Percentiles rank a stretch among this genome's conserved stretches.
Evolutionary conservation across 108 stramenopile genomes (phyloP).

Genomic region (Nannochloropsis oceanica): DNA sequence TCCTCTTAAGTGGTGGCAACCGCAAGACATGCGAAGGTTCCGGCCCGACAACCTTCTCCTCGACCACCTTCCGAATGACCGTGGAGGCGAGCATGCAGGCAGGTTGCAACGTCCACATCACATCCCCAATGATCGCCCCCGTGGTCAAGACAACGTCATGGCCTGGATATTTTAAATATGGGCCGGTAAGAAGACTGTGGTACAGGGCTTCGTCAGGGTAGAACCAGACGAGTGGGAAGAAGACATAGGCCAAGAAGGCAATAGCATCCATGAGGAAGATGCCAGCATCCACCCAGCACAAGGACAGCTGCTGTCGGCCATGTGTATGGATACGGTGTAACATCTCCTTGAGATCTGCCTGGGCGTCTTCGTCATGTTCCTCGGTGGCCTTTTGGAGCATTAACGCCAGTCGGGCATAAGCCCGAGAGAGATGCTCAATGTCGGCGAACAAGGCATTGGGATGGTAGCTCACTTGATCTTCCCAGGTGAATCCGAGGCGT

Average conservation of each 20-base stretch:
- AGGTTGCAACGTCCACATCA: background rate
- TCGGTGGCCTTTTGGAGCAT: background rate
- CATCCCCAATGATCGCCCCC: background rate
- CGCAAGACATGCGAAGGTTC: background rate
- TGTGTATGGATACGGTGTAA: background rate
- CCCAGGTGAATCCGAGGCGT: background rate
- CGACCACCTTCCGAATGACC: background rate
- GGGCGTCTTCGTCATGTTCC: background rate
- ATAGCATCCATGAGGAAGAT: background rate
- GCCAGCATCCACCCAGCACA: background rate
- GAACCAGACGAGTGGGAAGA: background rate
- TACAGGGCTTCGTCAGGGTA: background rate
- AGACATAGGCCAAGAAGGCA: background rate
- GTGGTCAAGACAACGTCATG: background rate
- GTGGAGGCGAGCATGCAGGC: background rate
- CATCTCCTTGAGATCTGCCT: background rate
- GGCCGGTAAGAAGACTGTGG: background rate
- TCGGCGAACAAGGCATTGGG: background rate
- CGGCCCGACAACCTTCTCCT: background rate
- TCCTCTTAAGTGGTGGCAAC: too few relatives aligned
- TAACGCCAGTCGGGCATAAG: background rate
- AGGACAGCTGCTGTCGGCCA: background rate
- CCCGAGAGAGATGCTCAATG: background rate
- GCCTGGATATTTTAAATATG: background rate
- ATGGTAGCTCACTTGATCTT: background rate